phyloP scores from a whole-genome alignment of 2,329 filamentous ascomycete genomes.

The Beauveria sp. region DNA sequence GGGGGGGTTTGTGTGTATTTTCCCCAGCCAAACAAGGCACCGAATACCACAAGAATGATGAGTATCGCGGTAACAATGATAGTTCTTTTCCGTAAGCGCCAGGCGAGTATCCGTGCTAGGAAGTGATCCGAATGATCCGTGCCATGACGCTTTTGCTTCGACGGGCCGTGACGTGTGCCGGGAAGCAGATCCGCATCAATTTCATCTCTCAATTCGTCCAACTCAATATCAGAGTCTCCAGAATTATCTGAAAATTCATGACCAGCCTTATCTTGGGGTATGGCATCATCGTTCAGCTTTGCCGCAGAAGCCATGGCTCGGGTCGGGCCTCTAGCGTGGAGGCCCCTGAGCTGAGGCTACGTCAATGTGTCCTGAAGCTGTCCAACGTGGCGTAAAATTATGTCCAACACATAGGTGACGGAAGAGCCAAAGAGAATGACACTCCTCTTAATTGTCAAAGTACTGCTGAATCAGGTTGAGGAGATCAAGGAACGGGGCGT shows the following conservation, averaged over 20 bases:
- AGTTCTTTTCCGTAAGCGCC: not conserved
- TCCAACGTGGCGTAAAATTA: not conserved
- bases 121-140: not conserved
- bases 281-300: not conserved
- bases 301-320: not conserved
- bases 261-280: not conserved
- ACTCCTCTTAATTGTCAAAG: not conserved
- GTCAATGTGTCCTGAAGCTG: not conserved
- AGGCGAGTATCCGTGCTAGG: not conserved
- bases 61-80: not conserved
- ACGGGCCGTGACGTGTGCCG: not conserved
- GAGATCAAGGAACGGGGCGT: not conserved
- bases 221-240: constrained; percentile 10
- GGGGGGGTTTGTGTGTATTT: constrained; percentile 39
- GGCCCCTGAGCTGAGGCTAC: not conserved
- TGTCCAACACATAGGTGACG: not conserved
- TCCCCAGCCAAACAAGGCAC: constrained; percentile 33
- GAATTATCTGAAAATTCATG: not conserved
- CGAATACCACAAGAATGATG: not conserved
- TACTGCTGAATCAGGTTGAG: not conserved
- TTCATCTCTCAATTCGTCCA: constrained; percentile 9
- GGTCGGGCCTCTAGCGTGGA: not conserved
- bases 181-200: constrained; percentile 1
- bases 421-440: not conserved
- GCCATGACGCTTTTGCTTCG: not conserved